Conservation (phyloP, 305 asterid species). For the Solanum hybrid region DNA sequence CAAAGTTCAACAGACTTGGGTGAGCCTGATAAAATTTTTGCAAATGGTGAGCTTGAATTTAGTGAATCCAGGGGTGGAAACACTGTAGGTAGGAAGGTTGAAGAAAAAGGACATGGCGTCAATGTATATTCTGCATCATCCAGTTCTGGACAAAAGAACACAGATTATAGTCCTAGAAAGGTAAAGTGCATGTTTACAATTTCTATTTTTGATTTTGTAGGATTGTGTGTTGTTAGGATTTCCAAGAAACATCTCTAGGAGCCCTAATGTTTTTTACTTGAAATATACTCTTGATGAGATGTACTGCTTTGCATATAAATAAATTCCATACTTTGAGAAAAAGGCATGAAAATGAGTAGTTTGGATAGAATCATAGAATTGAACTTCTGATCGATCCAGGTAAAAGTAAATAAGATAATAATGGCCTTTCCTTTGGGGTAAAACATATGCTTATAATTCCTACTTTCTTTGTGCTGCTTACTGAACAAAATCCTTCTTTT, state of each 20-base stretch:
- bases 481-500: neutral
- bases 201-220: neutral
- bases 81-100: constrained; percentile 31
- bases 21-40: constrained; percentile 33
- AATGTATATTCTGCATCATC: constrained; percentile 39
- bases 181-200: constrained; percentile 24
- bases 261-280: neutral
- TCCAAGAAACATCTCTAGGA: neutral
- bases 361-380: neutral
- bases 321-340: neutral
- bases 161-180: constrained; percentile 49
- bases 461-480: neutral
- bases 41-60: constrained; percentile 48
- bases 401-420: neutral
- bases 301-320: neutral
- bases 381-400: neutral
- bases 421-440: neutral
- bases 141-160: constrained; percentile 48
- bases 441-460: neutral
- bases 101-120: constrained; percentile 42
- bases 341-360: neutral
- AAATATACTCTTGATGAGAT: neutral
- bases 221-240: neutral
- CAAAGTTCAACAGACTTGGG: constrained; percentile 22
- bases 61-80: constrained; percentile 35